Evolutionary conservation across 345 rosid genomes (phyloP), one percentile per base, ranked within the genome.

Genomic region (Lepidium didymum): DNA sequence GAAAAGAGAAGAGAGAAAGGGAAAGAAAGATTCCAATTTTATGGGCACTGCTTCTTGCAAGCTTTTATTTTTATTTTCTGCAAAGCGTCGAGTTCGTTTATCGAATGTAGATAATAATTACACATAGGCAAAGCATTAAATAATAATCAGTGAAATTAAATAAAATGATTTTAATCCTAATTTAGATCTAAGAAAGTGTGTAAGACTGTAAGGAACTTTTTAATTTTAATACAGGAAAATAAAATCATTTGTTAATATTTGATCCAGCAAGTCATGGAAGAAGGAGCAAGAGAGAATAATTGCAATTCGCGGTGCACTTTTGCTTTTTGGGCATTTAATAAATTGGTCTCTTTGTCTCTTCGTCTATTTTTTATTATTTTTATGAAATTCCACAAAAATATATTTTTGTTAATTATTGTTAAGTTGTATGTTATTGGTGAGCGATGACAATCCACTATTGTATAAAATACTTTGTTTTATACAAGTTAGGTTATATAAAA

Each of bases 231-330:
- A 60, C 15, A 47, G 23, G 7, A 10, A 38, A 69, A 56, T 3
- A 43, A 69, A 56, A 56, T 34, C 16, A 35, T 58, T 62, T 64
- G 70, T 74, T 72, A 58, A 64, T 10, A 41, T 69, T 6, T 37
- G 19, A 50, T 56, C 47, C 70, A 56, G 27, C 52, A 64, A 75
- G 66, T 56, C 60, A 63, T 49, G 61, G 58, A 50, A 67, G 71
- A 56, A 25, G 53, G 40, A 47, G 42, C 27, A 43, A 55, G 61
- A 47, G 23, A 57, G 68, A 74, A 69, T 75, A 65, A 70, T 75
- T 74, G 67, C 60, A 63, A 54, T 68, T 79, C 64, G 66, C 54
- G 66, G 57, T 59, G 68, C 66, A 65, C 71, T 73, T 70, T 67
- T 46, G 25, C 77, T 69, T 63, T 64, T 75, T 56, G 37, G 49